Conservation (phyloP, 208 protist species). For the Trypanosoma boissoni region DNA sequence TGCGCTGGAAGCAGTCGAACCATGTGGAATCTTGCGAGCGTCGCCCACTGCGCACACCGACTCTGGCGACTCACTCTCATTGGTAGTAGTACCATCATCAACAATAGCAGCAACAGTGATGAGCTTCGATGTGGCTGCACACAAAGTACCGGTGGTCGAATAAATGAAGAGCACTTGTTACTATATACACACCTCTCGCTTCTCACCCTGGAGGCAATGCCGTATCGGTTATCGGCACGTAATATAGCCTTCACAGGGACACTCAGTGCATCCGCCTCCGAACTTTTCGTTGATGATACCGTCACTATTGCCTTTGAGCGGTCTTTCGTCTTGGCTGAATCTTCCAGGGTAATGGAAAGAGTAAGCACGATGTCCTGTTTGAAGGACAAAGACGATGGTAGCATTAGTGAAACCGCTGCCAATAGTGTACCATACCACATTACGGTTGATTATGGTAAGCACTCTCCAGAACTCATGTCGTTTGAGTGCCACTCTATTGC, state of each 20-base stretch:
- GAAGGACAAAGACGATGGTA: no score
- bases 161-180: slow-evolving; percentile 3
- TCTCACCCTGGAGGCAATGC: slow-evolving; percentile 16
- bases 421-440: slow-evolving; percentile 15
- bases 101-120: no score
- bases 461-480: slow-evolving; percentile 22
- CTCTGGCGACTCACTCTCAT: slow-evolving; percentile 33
- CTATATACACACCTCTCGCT: slow-evolving; percentile 26
- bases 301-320: slow-evolving; percentile 28
- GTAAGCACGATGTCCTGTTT: no score
- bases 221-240: slow-evolving; percentile 8
- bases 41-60: slow-evolving; percentile 22
- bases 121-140: no score
- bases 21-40: slow-evolving; percentile 21
- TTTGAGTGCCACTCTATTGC: slow-evolving; percentile 21
- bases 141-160: no score
- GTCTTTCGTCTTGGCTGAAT: neutral
- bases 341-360: no score
- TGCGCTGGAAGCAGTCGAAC: slow-evolving; percentile 17
- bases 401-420: no score
- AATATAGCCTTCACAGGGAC: slow-evolving; percentile 24
- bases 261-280: slow-evolving; percentile 22
- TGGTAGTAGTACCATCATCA: no score
- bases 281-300: slow-evolving; percentile 24
- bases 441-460: slow-evolving; percentile 20